These are phyloP conservation scores for Fusarium robinianum DNA, from an alignment of 2,329 filamentous ascomycete genomes.

Conservation along the genomic window DNA sequence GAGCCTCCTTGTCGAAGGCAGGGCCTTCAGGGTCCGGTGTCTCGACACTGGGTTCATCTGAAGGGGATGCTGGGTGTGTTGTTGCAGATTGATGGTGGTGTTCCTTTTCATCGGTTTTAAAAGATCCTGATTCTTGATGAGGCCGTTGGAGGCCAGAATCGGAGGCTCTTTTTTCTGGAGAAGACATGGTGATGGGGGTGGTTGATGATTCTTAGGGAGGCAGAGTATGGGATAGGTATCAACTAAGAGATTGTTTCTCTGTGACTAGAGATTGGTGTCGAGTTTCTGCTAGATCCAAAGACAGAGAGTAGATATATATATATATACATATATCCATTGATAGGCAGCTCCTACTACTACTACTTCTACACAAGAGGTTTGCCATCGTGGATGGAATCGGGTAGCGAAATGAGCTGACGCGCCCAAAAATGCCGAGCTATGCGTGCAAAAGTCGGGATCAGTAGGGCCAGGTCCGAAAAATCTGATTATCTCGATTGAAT, in stretches of 20 bases:
- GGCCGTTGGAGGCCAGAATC: too few relatives aligned
- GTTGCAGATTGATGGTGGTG: neutral
- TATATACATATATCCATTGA: slow-evolving; percentile 22
- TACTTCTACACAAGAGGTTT: too few relatives aligned
- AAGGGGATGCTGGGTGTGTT: too few relatives aligned
- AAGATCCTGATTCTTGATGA: too few relatives aligned
- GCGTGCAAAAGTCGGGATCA: too few relatives aligned
- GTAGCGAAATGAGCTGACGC: slow-evolving; percentile 11
- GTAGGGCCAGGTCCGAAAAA: too few relatives aligned
- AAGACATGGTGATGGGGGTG: slow-evolving; percentile 17
- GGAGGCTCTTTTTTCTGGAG: neutral
- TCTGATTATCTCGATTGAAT: too few relatives aligned
- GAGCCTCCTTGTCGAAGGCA: slow-evolving; percentile 35
- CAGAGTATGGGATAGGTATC: too few relatives aligned
- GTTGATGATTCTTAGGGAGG: neutral
- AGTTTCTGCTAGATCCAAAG: too few relatives aligned
- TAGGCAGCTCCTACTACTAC: too few relatives aligned
- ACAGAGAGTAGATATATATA: slow-evolving; percentile 14
- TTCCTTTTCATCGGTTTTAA: neutral
- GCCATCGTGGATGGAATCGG: too few relatives aligned
- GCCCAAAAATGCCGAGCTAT: slow-evolving; percentile 1
- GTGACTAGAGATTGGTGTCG: too few relatives aligned
- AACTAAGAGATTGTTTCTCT: neutral
- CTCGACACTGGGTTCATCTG: slow-evolving; percentile 26
- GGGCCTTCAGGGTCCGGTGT: slow-evolving; percentile 13